These are phyloP conservation scores for Boletus reticuloceps DNA, from an alignment of 768 basidiomycete species.

Conservation along the genomic window DNA sequence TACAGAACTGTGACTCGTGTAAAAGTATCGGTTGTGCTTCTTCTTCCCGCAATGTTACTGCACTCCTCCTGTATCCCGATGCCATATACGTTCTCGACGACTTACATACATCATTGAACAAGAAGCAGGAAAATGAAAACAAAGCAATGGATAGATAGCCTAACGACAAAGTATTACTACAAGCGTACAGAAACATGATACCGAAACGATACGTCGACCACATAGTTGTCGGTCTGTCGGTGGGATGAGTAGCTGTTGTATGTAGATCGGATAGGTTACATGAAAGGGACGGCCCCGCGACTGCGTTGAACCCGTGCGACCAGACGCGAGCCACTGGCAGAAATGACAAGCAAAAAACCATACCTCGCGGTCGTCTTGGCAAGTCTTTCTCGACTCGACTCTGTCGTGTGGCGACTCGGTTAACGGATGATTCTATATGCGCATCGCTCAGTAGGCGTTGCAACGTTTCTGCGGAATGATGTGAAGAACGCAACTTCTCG, in stretches of 20 bases:
- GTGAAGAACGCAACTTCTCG: too few species aligned
- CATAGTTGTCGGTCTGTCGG: not conserved
- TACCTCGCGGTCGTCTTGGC: constrained; percentile 11
- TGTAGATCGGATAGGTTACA: too few species aligned
- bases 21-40: too few species aligned
- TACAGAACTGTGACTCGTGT: too few species aligned
- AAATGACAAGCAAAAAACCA: not conserved
- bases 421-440: constrained; percentile 13
- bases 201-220: not conserved
- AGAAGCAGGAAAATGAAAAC: too few species aligned
- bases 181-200: too few species aligned
- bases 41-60: too few species aligned
- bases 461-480: not conserved
- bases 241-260: not conserved
- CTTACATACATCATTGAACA: too few species aligned
- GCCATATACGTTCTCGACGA: too few species aligned
- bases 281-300: constrained; percentile 14
- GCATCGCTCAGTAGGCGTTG: not conserved
- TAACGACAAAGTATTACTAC: too few species aligned
- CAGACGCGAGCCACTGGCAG: not conserved
- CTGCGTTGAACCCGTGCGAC: constrained; percentile 9
- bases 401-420: not conserved
- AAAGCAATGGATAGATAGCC: too few species aligned
- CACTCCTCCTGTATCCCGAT: too few species aligned
- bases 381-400: constrained; percentile 16